Percentiles rank a stretch among this genome's conserved stretches.
Conservation (phyloP, 140 eudicot species). For the Ambrosia hybrid region DNA sequence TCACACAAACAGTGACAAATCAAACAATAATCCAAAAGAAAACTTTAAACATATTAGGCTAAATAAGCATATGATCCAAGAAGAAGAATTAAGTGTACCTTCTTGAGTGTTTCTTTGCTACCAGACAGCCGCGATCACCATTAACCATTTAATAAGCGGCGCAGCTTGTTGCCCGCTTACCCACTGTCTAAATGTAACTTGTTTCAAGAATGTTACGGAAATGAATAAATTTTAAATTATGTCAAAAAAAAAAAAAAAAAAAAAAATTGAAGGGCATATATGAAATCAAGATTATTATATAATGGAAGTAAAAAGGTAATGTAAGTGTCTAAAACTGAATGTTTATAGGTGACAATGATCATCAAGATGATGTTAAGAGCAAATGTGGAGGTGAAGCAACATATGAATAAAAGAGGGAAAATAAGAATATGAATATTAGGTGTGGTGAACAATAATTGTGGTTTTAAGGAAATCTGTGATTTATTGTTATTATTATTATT, state of each 20-base stretch:
- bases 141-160: too few relatives aligned
- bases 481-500: neutral
- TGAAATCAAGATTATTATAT: too few relatives aligned
- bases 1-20: constrained; percentile 22
- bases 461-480: constrained; percentile 39
- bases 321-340: constrained; percentile 24
- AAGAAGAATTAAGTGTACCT: constrained; percentile 36
- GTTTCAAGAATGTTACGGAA: too few relatives aligned
- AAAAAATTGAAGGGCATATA: too few relatives aligned
- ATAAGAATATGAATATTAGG: constrained; percentile 12
- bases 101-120: constrained; percentile 30
- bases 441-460: constrained; percentile 34
- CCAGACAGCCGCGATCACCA: constrained; percentile 36
- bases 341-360: constrained; percentile 28
- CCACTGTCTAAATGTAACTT: too few relatives aligned
- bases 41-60: constrained; percentile 5
- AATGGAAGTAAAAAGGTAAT: constrained; percentile 9
- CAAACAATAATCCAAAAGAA: constrained; percentile 25
- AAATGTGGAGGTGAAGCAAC: constrained; percentile 37
- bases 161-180: too few relatives aligned
- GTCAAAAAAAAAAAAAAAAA: too few relatives aligned
- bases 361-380: constrained; percentile 22
- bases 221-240: too few relatives aligned
- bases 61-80: constrained; percentile 21
- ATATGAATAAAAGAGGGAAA: neutral